These are phyloP conservation scores for Phytophthora citricola DNA, from an alignment of 352 stramenopile species.

Conservation along the genomic window DNA sequence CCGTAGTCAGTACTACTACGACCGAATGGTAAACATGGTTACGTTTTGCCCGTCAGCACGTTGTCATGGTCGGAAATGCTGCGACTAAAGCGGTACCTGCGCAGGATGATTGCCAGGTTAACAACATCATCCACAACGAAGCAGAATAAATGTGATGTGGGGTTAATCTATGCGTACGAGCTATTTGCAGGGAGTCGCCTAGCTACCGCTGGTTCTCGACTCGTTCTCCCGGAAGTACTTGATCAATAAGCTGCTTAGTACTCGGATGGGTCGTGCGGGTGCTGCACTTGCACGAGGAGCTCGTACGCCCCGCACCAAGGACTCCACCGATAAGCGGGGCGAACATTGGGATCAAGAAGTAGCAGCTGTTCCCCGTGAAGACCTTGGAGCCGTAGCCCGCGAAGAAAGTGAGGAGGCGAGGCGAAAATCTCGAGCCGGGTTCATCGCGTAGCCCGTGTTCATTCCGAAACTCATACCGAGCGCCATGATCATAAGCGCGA, in stretches of 20 bases:
- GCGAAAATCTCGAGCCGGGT: conserved; percentile 51
- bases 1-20: too few species aligned
- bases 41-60: not conserved
- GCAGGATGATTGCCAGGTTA: too few species aligned
- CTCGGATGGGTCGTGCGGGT: conserved; percentile 36
- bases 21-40: not conserved
- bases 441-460: conserved; percentile 54
- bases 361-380: conserved; percentile 55
- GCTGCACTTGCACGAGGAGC: conserved; percentile 60
- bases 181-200: conserved; percentile 4
- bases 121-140: too few species aligned
- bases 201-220: not conserved
- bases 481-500: conserved; percentile 62
- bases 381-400: conserved; percentile 66
- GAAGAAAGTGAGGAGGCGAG: conserved; percentile 50
- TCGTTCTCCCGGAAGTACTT: conserved; percentile 1
- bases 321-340: conserved; percentile 52
- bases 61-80: too few species aligned
- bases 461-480: conserved; percentile 71
- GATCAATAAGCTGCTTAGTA: conserved; percentile 1
- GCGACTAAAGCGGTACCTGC: too few species aligned
- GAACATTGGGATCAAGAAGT: conserved; percentile 74
- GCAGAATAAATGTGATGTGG: too few species aligned
- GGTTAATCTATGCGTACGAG: conserved; percentile 23
- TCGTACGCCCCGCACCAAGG: conserved; percentile 52